phyloP scores from a whole-genome alignment of 306 rosid genomes.

The Lathyrus oleraceus region DNA sequence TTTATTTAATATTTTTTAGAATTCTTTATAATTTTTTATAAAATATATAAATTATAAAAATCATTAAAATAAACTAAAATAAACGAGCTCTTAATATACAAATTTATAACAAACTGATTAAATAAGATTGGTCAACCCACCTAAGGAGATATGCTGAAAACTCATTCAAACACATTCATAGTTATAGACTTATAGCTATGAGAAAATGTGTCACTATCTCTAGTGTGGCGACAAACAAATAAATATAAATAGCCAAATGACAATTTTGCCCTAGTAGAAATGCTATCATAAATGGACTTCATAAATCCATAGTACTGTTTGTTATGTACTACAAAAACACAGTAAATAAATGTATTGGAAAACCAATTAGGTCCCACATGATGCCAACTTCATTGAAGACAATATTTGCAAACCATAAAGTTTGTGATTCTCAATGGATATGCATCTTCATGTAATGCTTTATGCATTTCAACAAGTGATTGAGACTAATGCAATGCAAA shows the following conservation, averaged over 20 bases:
- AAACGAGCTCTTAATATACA: too few relatives aligned
- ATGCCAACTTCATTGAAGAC: constrained; percentile 37
- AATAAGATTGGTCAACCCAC: too few relatives aligned
- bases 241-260: not conserved
- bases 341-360: not conserved
- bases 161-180: too few relatives aligned
- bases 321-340: not conserved
- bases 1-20: too few relatives aligned
- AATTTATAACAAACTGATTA: too few relatives aligned
- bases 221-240: not conserved
- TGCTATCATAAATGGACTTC: not conserved
- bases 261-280: not conserved
- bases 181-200: too few relatives aligned
- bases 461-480: constrained; percentile 20
- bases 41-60: too few relatives aligned
- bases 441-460: constrained; percentile 20
- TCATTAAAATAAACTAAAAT: too few relatives aligned
- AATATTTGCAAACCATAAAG: constrained; percentile 33
- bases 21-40: too few relatives aligned
- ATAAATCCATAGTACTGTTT: not conserved
- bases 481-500: not conserved
- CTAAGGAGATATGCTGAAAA: too few relatives aligned
- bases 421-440: constrained; percentile 23
- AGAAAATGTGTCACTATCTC: too few relatives aligned
- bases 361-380: constrained; percentile 37